Base-by-base conservation (phyloP, 371 early-diverging fungal species). In the Mucor sp. region DNA sequence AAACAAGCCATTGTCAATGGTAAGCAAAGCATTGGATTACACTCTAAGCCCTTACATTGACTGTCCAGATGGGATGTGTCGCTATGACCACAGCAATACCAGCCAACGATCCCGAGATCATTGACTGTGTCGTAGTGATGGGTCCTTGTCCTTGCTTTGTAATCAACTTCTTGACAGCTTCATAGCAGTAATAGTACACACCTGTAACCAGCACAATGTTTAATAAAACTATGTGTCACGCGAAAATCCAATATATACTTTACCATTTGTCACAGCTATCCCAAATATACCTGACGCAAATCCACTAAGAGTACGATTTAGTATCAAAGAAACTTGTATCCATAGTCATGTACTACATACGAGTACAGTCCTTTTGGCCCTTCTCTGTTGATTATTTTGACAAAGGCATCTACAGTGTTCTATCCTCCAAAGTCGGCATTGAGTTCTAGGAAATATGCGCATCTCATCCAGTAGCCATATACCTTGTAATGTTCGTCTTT, bases 31-130 rank as follows among this genome's bases (percentile, higher is more conserved):
- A 17, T 3, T 4, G 1, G 15, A 25, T n/a, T 12, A 15, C 21
- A 9, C 37, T 25, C 15, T n/a, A n/a, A 12, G 19, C 3, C 6
- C 80, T 74, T 83, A 89, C 86, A 75, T 96, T 95, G 23, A 96
- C 87, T 56, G 95, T 94, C 96, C 96, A 96, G 67, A 96, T 93
- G 8, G 96, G 96, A 83, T 96, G 95, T 61, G 97, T 95, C 72
- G 90, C 82, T 59, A 90, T 65, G 32, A 91, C 89, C 14, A 91
- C 91, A 63, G 87, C 89, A 28, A 87, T 83, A 48, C 93, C 95
- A 17, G 96, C 95, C 57, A 96, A 76, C n/a, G 95, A 90, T 33
- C 95, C 93, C 2, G 95, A 86, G 15, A 90, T 70, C 90, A 96
- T 91, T 66, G 85, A 91, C 78, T 97, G 91, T 35, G 83, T 63